Base-by-base conservation (phyloP, 768 basidiomycete species). In the Roridomyces roridus region DNA sequence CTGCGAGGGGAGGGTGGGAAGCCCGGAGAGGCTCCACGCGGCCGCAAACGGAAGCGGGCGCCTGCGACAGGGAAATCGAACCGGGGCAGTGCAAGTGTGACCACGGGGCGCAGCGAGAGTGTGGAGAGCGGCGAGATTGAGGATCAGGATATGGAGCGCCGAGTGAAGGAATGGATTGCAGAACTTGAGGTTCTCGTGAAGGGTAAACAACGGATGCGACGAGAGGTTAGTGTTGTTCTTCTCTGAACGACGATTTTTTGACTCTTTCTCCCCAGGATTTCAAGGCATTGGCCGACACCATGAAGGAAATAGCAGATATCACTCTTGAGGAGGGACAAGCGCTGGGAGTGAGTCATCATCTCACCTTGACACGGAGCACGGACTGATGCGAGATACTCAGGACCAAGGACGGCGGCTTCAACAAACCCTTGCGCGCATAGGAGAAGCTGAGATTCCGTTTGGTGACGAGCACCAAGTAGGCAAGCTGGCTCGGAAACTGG, bases 361-460 rank as follows among this genome's bases (percentile, higher is more conserved):
- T 15, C 28, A n/a, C 31, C 15, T 10, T 8, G 17, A 9, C 17
- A 4, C 37, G n/a, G 39, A 11, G 26, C 29, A 14, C 47, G 10
- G 4, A 7, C 46, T 23, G 6, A 42, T 31, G 12, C 14, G 15
- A 15, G 11, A 34, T 10, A 34, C 15, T 11, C 28, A 59, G 55
- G 53, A 40, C 10, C 26, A 60, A 29, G 50, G 26, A 11, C 24
- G 47, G 35, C 46, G 46, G 5, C 39, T 65, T 12, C 41, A 24
- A 1, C 44, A 63, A 18, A 55, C 47, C 28, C 14, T 65, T 18
- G 26, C 24, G 46, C 51, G 60, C 20, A 43, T 65, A 18, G 59
- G 45, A 12, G 37, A 37, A 18, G 55, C 48, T 5, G 56, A 65
- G 35, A 56, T 65, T 28, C 65, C 65, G 25, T 60, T 55, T 29